Percentiles rank a stretch among this genome's conserved stretches.
Evolutionary conservation across 2,329 filamentous ascomycete genomes (phyloP).

Genomic region (Ophiostoma piceae): DNA sequence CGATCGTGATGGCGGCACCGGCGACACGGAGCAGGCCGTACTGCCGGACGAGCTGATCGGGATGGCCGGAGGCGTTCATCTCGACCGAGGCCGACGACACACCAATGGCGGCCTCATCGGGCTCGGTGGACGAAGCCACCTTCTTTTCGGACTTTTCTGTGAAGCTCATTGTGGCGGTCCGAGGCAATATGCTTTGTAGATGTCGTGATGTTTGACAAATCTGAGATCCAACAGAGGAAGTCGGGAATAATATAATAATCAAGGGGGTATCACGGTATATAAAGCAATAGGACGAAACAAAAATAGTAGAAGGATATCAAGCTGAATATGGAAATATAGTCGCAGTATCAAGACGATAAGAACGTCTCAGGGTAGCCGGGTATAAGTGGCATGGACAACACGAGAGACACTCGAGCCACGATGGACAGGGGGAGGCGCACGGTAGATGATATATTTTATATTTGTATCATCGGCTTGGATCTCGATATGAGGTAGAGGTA

Average conservation of each 20-base stretch:
- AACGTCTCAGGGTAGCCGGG: background rate
- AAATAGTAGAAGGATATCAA: background rate
- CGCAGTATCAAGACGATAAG: background rate
- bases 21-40: slow-evolving; percentile 57
- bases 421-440: slow-evolving; percentile 6
- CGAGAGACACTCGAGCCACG: background rate
- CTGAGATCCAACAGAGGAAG: background rate
- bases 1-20: slow-evolving; percentile 56
- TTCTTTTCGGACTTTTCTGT: slow-evolving; percentile 2
- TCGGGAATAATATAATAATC: background rate
- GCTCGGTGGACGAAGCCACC: background rate
- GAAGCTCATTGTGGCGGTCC: slow-evolving; percentile 8
- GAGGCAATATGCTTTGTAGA: background rate
- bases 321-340: slow-evolving; percentile 3
- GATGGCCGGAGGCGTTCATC: slow-evolving; percentile 60
- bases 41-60: slow-evolving; percentile 58
- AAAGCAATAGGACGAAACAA: background rate
- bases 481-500: background rate
- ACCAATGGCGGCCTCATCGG: slow-evolving; percentile 17
- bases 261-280: slow-evolving; percentile 1
- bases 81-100: slow-evolving; percentile 1
- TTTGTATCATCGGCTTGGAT: background rate
- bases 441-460: slow-evolving; percentile 2
- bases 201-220: background rate
- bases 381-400: background rate